Evolutionary conservation across 805 yeast species (phyloP).

Genomic region (Barnettozyma wickerhamii): DNA sequence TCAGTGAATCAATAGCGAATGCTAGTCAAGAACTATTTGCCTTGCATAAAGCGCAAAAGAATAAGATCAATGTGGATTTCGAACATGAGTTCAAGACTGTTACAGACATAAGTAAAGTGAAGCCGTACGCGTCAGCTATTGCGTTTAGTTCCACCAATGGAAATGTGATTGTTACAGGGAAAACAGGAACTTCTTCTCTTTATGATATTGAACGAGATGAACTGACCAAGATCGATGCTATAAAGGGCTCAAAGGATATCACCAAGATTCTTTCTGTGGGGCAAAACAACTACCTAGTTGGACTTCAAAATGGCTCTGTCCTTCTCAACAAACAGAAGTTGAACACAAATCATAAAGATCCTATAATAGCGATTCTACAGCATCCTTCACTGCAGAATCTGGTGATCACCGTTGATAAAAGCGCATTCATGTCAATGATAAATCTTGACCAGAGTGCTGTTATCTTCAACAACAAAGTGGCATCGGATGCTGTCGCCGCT

Average conservation of each 20-base stretch:
- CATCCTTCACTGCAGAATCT: conserved; percentile 33
- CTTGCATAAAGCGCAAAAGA: conserved; percentile 20
- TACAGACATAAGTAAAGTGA: conserved; percentile 3
- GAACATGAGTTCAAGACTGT: conserved; percentile 7
- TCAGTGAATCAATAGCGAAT: conserved; percentile 5
- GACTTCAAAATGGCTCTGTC: conserved; percentile 16
- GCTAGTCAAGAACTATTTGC: conserved; percentile 18
- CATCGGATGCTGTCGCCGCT: conserved; percentile 8
- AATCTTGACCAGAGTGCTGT: conserved; percentile 6
- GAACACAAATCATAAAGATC: conserved; percentile 7
- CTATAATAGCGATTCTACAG: conserved; percentile 24
- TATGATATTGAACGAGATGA: conserved; percentile 8
- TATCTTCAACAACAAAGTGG: conserved; percentile 6
- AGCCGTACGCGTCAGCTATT: conserved; percentile 18
- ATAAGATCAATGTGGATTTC: conserved; percentile 18
- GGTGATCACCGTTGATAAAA: conserved; percentile 26
- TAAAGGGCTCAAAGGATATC: conserved; percentile 13
- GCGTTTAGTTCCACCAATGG: conserved; percentile 1
- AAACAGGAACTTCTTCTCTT: conserved; percentile 16
- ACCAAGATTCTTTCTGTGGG: conserved; percentile 8
- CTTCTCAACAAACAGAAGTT: conserved; percentile 8
- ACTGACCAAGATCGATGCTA: conserved; percentile 12
- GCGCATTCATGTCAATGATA: conserved; percentile 24
- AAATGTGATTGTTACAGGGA: conserved; percentile 14
- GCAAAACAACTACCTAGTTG: conserved; percentile 8